phyloP scores from a whole-genome alignment of 1,284 basidiomycete genomes.

The Sutorius eximius region DNA sequence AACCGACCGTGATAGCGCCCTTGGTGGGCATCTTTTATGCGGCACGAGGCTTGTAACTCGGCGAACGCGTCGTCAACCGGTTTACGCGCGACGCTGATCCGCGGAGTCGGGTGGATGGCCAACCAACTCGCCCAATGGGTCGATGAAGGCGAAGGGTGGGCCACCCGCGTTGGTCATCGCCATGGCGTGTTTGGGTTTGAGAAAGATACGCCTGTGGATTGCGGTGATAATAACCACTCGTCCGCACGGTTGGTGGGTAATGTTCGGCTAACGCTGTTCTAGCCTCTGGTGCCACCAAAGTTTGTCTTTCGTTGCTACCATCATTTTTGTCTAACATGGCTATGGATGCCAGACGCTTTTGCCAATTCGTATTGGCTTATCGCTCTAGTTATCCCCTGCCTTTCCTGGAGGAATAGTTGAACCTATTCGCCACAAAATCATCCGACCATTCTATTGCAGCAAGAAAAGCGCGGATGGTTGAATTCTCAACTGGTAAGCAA shows the following conservation, averaged over 20 bases:
- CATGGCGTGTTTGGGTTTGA: constrained; percentile 85
- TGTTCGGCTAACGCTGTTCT: constrained; percentile 75
- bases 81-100: constrained; percentile 14
- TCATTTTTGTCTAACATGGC: constrained; percentile 3
- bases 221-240: constrained; percentile 15
- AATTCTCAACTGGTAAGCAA: constrained; percentile 16
- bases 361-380: constrained; percentile 70
- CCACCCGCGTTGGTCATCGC: constrained; percentile 67
- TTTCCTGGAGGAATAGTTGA: constrained; percentile 70
- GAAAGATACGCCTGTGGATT: constrained; percentile 41
- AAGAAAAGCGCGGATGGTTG: neutral
- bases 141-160: constrained; percentile 71
- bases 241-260: constrained; percentile 63
- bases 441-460: constrained; percentile 22
- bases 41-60: constrained; percentile 69
- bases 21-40: constrained; percentile 75
- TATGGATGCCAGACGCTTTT: constrained; percentile 56
- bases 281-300: constrained; percentile 86
- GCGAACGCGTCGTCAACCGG: constrained; percentile 60
- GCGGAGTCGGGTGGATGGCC: constrained; percentile 38
- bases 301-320: constrained; percentile 28
- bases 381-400: constrained; percentile 72
- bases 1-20: constrained; percentile 82
- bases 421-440: constrained; percentile 43
- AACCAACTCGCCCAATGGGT: constrained; percentile 57